A percentile compares a stretch with the other conserved stretches of the same genome.
Conservation (phyloP, 305 asterid genomes). For the Solanum hybrid region DNA sequence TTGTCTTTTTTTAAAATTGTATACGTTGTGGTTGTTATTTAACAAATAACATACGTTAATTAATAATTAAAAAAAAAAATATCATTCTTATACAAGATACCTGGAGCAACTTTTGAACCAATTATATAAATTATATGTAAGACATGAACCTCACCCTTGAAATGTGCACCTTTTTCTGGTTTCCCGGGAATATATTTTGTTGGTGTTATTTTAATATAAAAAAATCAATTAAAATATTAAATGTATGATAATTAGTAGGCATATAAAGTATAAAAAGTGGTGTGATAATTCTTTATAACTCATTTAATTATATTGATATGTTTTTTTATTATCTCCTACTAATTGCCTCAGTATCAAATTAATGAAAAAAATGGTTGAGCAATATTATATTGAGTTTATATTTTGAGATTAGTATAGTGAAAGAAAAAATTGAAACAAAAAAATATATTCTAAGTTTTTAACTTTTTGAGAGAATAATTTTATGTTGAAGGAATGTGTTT, state of each 20-base stretch:
- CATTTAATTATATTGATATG: neutral
- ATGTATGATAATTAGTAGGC: neutral
- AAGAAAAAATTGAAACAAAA: neutral
- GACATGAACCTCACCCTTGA: neutral
- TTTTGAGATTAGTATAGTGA: neutral
- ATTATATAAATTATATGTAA: neutral
- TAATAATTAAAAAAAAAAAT: neutral
- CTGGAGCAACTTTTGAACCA: neutral
- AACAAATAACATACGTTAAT: neutral
- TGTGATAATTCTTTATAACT: neutral
- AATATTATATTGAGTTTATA: neutral
- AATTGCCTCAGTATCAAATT: neutral
- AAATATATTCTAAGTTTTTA: neutral
- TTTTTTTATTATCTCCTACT: neutral
- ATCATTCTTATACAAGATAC: neutral
- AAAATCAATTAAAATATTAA: neutral
- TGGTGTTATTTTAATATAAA: neutral
- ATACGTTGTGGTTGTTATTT: neutral
- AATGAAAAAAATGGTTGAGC: neutral
- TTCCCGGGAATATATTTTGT: neutral
- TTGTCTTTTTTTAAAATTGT: too few relatives aligned
- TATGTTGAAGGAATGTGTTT: neutral
- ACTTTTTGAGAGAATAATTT: neutral
- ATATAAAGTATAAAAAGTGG: neutral
- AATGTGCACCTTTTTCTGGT: neutral